These are phyloP conservation scores for Chenopodium berlandieri DNA, from an alignment of 148 eudicot species.

Conservation along the genomic window DNA sequence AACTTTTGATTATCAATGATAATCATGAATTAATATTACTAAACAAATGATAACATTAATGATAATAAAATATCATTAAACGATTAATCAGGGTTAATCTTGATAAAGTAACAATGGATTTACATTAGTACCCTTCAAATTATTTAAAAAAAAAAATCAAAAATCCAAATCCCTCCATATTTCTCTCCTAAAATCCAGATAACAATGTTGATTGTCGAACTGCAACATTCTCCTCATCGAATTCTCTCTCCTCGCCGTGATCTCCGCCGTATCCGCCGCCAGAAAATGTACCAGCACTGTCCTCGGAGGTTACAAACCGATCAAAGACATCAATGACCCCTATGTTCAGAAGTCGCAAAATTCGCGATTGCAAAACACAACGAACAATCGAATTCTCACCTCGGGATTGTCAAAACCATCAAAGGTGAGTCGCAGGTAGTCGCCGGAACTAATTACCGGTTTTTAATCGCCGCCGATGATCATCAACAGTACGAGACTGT, in stretches of 20 bases:
- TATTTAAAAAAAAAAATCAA: no score
- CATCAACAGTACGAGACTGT: conserved; percentile 26
- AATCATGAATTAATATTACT: no score
- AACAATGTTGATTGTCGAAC: background rate
- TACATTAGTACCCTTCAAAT: no score
- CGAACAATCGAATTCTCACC: conserved; percentile 3
- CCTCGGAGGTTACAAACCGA: conserved; percentile 27
- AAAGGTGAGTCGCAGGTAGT: conserved; percentile 37
- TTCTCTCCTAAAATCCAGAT: background rate
- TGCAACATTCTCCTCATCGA: background rate
- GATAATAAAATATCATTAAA: no score
- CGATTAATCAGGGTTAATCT: no score
- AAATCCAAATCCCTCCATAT: no score
- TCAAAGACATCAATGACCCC: conserved; percentile 32
- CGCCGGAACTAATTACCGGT: conserved; percentile 37
- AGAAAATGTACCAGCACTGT: background rate
- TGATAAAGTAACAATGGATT: no score
- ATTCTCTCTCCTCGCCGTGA: conserved; percentile 18
- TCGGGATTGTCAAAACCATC: conserved; percentile 15
- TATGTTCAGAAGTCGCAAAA: conserved; percentile 34
- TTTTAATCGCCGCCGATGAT: conserved; percentile 32
- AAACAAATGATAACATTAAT: no score
- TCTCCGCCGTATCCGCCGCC: background rate
- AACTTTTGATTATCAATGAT: no score
- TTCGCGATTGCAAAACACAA: conserved; percentile 41